A percentile compares a stretch with the other conserved stretches of the same genome.
These are phyloP conservation scores for Boletus tomentosulus DNA, from an alignment of 768 basidiomycete species.

Conservation along the genomic window DNA sequence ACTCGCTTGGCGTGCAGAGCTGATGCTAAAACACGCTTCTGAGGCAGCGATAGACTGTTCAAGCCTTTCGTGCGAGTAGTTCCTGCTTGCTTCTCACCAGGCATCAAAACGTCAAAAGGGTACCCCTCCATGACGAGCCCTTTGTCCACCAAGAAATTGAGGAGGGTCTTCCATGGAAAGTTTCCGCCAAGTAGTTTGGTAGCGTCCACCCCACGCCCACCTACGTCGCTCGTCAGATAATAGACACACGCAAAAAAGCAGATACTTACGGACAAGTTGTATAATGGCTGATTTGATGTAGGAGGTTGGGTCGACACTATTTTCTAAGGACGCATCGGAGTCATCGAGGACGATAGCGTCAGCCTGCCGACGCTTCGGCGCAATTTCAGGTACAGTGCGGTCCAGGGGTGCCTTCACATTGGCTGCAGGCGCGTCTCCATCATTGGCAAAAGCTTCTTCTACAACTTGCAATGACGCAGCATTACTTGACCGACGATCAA, in stretches of 20 bases:
- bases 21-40: background rate
- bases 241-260: too few species aligned
- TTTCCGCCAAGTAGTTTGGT: background rate
- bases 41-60: background rate
- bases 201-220: background rate
- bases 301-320: too few species aligned
- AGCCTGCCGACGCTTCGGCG: too few species aligned
- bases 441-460: background rate
- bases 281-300: background rate
- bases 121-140: background rate
- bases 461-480: background rate
- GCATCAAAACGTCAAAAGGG: background rate
- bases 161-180: constrained; percentile 2
- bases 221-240: too few species aligned
- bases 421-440: background rate
- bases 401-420: too few species aligned
- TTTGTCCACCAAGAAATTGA: background rate
- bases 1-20: too few species aligned
- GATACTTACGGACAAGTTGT: background rate
- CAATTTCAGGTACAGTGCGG: too few species aligned
- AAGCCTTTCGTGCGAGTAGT: background rate
- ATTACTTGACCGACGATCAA: background rate
- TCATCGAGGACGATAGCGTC: background rate
- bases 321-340: background rate
- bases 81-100: background rate